Base-by-base conservation (phyloP, 139 green algal genomes). In the Parachlorella kessleri region DNA sequence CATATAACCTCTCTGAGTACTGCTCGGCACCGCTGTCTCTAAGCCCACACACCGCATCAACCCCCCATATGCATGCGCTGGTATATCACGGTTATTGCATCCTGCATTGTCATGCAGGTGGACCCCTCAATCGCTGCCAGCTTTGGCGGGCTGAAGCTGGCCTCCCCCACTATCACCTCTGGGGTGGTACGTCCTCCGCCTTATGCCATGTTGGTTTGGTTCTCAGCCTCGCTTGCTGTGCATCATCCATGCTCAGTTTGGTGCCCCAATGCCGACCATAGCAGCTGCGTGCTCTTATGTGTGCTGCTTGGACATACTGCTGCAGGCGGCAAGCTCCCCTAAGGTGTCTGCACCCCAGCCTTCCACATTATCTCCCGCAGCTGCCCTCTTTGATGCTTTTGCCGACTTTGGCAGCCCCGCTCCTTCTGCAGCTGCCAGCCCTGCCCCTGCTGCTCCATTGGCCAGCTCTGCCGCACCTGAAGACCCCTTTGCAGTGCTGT, bases 41-140 rank as follows among this genome's bases (percentile, higher is more conserved):
- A n/a, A n/a, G n/a, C n/a, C n/a, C n/a, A n/a, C n/a, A n/a, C n/a
- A n/a, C n/a, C n/a, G n/a, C n/a, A n/a, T n/a, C n/a, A n/a, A n/a
- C n/a, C n/a, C n/a, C n/a, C n/a, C n/a, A n/a, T n/a, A n/a, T n/a
- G n/a, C n/a, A n/a, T n/a, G n/a, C n/a, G n/a, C n/a, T n/a, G n/a
- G n/a, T n/a, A n/a, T n/a, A n/a, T n/a, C n/a, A n/a, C n/a, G n/a
- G n/a, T n/a, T n/a, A n/a, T n/a, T n/a, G n/a, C n/a, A n/a, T n/a
- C n/a, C n/a, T n/a, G n/a, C n/a, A n/a, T n/a, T n/a, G 48, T 18
- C 21, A 18, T 18, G 48, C 48, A 59, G 48, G 48, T 59, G 48
- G 21, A 75, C 66, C 48, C 66, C 35, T 53, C 66, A 4, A 81
- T 81, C 36, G 72, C 72, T 24, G 42, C 55, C 36, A 39, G 26